Percentiles rank a stretch among this genome's conserved stretches.
phyloP scores from a whole-genome alignment of 2,329 filamentous ascomycete genomes.

The Rachicladosporium sp. region DNA sequence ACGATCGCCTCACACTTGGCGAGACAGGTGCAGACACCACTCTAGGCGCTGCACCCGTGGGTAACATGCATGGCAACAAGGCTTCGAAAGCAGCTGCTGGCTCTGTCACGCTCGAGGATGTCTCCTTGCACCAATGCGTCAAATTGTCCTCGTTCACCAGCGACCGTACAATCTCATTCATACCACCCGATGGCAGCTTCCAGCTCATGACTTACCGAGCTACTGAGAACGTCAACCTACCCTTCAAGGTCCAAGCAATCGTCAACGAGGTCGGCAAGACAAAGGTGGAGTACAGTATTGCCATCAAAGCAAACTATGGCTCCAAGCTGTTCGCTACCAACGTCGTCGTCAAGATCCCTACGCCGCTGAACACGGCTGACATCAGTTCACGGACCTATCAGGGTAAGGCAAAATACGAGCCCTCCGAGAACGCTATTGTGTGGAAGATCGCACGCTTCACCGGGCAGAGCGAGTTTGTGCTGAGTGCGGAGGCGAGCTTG shows the following conservation, averaged over 20 bases:
- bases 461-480: slow-evolving; percentile 90
- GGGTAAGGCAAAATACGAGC: slow-evolving; percentile 97
- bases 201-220: slow-evolving; percentile 98
- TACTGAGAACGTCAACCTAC: slow-evolving; percentile 95
- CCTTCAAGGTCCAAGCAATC: slow-evolving; percentile 97
- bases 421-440: slow-evolving; percentile 92
- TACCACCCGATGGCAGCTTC: slow-evolving; percentile 94
- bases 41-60: slow-evolving; percentile 50
- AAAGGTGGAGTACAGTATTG: slow-evolving; percentile 97
- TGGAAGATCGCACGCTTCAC: slow-evolving; percentile 99
- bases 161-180: slow-evolving; percentile 91
- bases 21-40: slow-evolving; percentile 39
- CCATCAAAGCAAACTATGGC: slow-evolving; percentile 93
- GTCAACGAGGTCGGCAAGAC: slow-evolving; percentile 95
- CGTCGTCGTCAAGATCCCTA: slow-evolving; percentile 85
- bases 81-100: slow-evolving; percentile 91
- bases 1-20: slow-evolving; percentile 88
- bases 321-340: slow-evolving; percentile 95
- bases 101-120: slow-evolving; percentile 91
- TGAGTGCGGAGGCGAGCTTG: slow-evolving; percentile 84
- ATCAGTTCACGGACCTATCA: slow-evolving; percentile 88
- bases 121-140: slow-evolving; percentile 97
- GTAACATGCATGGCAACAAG: slow-evolving; percentile 69
- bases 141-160: slow-evolving; percentile 94
- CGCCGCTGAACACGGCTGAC: slow-evolving; percentile 87